Percentiles rank a stretch among this genome's conserved stretches.
phyloP scores from a whole-genome alignment of 805 yeast species.

The Nakazawaea laoshanensis region DNA sequence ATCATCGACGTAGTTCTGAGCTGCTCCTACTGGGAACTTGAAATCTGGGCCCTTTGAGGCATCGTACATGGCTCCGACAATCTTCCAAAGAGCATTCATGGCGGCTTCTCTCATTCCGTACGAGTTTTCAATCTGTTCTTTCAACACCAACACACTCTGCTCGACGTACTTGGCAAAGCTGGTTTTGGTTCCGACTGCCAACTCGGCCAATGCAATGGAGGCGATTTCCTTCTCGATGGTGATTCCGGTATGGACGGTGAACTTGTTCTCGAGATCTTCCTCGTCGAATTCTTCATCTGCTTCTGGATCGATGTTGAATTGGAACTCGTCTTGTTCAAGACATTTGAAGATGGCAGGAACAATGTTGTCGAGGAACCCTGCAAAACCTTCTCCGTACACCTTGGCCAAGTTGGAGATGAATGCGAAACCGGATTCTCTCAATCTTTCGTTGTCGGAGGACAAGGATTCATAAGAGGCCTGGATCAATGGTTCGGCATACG shows the following conservation, averaged over 20 bases:
- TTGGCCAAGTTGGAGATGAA: conserved; percentile 91
- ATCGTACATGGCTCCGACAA: conserved; percentile 60
- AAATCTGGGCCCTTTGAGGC: conserved; percentile 36
- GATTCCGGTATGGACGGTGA: conserved; percentile 88
- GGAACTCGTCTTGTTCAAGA: conserved; percentile 80
- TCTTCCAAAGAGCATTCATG: conserved; percentile 72
- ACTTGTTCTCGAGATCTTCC: conserved; percentile 59
- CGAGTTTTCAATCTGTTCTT: conserved; percentile 73
- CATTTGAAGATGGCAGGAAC: conserved; percentile 81
- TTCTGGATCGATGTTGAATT: conserved; percentile 48
- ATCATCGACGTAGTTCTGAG: conserved; percentile 50
- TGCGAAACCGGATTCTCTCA: conserved; percentile 92
- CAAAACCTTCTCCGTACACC: conserved; percentile 86
- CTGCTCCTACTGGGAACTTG: conserved; percentile 53
- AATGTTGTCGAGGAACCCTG: conserved; percentile 74
- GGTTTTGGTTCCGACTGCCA: conserved; percentile 80
- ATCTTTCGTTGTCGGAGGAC: conserved; percentile 68
- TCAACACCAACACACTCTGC: conserved; percentile 51
- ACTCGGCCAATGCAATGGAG: conserved; percentile 80
- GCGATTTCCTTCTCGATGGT: conserved; percentile 95
- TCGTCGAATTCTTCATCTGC: conserved; percentile 44
- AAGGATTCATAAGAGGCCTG: conserved; percentile 80
- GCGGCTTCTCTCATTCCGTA: conserved; percentile 91
- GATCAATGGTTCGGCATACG: conserved; percentile 80
- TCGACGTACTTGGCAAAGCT: conserved; percentile 75